These are phyloP conservation scores for Echeveria elegans DNA, from an alignment of 164 flowering plant species.

Conservation along the genomic window DNA sequence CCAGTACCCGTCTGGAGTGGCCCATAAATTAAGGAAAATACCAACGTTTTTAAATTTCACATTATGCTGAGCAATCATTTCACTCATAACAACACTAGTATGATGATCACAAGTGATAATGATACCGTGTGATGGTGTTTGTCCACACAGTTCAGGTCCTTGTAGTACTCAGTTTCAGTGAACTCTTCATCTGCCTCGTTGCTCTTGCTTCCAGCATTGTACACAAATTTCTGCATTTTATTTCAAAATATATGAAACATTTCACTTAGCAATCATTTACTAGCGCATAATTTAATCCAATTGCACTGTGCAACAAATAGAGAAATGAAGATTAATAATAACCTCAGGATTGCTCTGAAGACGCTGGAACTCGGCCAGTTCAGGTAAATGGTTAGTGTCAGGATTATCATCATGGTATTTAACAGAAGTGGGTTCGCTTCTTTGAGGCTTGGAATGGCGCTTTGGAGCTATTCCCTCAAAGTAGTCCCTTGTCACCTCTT, in stretches of 20 bases:
- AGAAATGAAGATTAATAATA: not conserved
- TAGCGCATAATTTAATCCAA: too few species aligned
- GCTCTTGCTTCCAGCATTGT: constrained; percentile 20
- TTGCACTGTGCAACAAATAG: not conserved
- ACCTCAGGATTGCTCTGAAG: constrained; percentile 58
- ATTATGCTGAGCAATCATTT: too few species aligned
- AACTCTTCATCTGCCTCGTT: constrained; percentile 55
- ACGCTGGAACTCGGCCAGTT: constrained; percentile 42
- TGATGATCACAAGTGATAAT: too few species aligned
- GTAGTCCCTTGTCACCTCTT: constrained; percentile 40
- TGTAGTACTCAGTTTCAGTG: constrained; percentile 77
- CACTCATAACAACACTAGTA: too few species aligned
- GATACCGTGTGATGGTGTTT: constrained; percentile 62
- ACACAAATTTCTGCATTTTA: constrained; percentile 40
- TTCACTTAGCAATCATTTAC: too few species aligned
- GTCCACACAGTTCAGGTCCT: constrained; percentile 66
- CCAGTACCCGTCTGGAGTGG: constrained; percentile 74
- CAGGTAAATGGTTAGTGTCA: constrained; percentile 27
- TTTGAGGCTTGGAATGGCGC: constrained; percentile 73
- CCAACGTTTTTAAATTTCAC: not conserved
- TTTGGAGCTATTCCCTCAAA: constrained; percentile 60
- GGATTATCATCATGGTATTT: constrained; percentile 30
- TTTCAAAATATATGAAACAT: too few species aligned
- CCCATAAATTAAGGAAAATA: not conserved
- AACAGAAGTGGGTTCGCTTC: constrained; percentile 59